Conservation (phyloP, 176 grass and related monocot genomes). For the Metroxylon sagu region DNA sequence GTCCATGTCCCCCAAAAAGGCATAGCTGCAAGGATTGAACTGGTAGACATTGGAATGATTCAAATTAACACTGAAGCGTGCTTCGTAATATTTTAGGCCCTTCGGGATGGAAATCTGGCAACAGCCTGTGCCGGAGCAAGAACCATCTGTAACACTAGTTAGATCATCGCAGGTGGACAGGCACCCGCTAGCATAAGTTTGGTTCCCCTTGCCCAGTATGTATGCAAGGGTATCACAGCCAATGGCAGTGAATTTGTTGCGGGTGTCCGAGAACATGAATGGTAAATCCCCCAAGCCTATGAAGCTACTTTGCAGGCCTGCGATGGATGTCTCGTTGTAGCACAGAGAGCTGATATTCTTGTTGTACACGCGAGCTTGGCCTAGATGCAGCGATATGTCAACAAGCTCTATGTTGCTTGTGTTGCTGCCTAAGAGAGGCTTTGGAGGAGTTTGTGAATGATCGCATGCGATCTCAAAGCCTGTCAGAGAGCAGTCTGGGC, state of each 20-base stretch:
- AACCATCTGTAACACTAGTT: no score
- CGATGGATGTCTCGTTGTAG: neutral
- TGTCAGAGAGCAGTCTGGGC: neutral
- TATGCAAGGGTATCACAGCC: neutral
- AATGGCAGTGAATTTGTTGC: neutral
- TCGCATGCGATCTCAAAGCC: neutral
- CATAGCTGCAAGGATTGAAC: no score
- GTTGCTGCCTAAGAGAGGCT: neutral
- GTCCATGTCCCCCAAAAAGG: no score
- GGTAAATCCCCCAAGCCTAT: neutral
- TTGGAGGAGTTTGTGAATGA: neutral
- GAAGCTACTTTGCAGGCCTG: no score
- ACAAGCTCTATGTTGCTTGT: neutral
- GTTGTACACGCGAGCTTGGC: neutral
- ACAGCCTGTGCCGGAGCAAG: no score
- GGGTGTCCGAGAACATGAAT: neutral
- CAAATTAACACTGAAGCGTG: no score
- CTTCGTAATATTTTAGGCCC: no score
- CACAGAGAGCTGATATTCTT: neutral
- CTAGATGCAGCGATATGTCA: neutral
- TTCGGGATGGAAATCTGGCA: no score
- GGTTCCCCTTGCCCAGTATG: no score
- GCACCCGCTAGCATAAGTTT: no score
- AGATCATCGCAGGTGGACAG: no score
- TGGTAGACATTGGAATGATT: no score